phyloP scores from a whole-genome alignment of 768 basidiomycete genomes.

The Russula griseocarnosa region DNA sequence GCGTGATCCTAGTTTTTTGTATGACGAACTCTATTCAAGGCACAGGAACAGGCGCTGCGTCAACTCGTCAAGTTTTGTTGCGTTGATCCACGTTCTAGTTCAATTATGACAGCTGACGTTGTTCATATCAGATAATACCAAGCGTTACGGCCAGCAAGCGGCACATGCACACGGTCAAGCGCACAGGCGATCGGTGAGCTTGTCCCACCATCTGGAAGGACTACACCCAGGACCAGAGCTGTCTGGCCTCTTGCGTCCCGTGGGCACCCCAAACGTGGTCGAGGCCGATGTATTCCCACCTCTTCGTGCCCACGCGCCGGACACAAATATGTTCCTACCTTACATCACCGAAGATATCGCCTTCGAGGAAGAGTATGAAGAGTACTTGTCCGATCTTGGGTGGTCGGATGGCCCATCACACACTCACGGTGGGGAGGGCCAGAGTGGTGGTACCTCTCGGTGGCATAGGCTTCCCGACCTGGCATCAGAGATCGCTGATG shows the following conservation, averaged over 20 bases:
- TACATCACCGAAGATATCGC: constrained; percentile 93
- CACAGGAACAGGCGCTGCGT: constrained; percentile 91
- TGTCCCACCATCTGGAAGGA: constrained; percentile 78
- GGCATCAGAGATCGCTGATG: constrained; percentile 75
- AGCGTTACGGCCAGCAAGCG: constrained; percentile 71
- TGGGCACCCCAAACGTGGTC: constrained; percentile 70
- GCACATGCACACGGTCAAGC: constrained; percentile 49
- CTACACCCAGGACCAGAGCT: constrained; percentile 71
- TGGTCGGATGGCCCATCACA: constrained; percentile 56
- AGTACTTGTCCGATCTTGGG: constrained; percentile 85
- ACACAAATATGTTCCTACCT: constrained; percentile 79
- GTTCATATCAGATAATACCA: constrained; percentile 68
- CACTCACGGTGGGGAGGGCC: constrained; percentile 38
- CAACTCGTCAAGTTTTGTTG: constrained; percentile 92
- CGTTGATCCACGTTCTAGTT: constrained; percentile 34
- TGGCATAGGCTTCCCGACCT: constrained; percentile 84
- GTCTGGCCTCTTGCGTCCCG: constrained; percentile 65
- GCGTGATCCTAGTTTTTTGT: constrained; percentile 7
- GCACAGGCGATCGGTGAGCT: constrained; percentile 78
- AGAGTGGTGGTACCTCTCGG: constrained; percentile 47
- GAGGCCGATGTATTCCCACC: constrained; percentile 97
- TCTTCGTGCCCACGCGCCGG: constrained; percentile 77
- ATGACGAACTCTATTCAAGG: constrained; percentile 42
- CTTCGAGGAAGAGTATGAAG: constrained; percentile 96
- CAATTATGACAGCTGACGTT: constrained; percentile 23